Evolutionary conservation across 225 moss, liverwort and hornwort genomes (phyloP), one percentile per base, ranked within the genome.

Genomic region (Neckera pumila): DNA sequence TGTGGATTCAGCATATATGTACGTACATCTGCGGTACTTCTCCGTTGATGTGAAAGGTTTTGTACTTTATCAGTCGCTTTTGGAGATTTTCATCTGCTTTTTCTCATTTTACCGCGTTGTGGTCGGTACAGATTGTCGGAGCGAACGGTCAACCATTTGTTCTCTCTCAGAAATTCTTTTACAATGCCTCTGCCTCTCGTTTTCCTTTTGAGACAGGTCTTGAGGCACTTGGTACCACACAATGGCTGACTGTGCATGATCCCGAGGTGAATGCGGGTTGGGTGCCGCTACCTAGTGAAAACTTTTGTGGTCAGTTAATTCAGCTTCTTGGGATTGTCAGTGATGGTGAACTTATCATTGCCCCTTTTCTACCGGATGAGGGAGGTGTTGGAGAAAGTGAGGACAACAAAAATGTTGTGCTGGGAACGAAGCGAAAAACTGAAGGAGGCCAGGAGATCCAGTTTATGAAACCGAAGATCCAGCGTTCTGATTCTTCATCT

Each of bases 381-480:
- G 96, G 96, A 84, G 91, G 95, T 75, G 91, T 99, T 20, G 99
- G 99, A 82, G 99, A 99, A 93, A 92, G 93, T 86, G 96, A 96
- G 70, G 95, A 95, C 62, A 96, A 95, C 70, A 91, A 86, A 54
- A 90, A 89, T 63, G 83, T 95, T 65, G 92, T 94, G 63, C 63
- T 91, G 70, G 95, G 91, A 85, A 95, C 91, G 60, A 97, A 97
- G 93, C 92, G 97, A 69, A 99, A 95, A 89, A 89, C 91, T 18
- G 94, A 94, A 86, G 90, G 90, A 79, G 97, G 95, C 79, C 93
- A 92, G 75, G 91, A 93, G 74, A 91, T 92, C 72, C 91, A 91
- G 88, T 95, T 92, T 59, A 91, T 95, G 80, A 98, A 92, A 89
- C 88, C 93, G 51, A 94, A 92, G 86, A 92, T 95, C 70, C 95